Percentiles rank a stretch among this genome's conserved stretches.
Conservation (phyloP, 371 early-diverging fungal genomes). For the Rhizopus arrhizus region DNA sequence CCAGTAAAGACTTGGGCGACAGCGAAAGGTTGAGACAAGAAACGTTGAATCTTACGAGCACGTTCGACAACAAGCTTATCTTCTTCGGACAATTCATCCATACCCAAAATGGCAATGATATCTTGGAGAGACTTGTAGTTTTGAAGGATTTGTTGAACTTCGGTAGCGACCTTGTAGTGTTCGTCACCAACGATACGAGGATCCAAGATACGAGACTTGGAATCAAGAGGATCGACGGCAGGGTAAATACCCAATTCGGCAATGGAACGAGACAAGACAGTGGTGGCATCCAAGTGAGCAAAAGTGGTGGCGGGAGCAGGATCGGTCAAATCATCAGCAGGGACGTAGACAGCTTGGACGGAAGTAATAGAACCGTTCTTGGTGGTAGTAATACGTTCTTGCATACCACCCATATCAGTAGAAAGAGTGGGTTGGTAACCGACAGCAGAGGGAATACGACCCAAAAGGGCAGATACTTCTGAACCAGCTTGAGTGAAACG, state of each 20-base stretch:
- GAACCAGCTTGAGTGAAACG: constrained; percentile 95
- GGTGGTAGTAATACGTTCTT: constrained; percentile 99
- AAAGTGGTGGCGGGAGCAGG: constrained; percentile 99
- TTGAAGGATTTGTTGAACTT: constrained; percentile 94
- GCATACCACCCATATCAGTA: constrained; percentile 97
- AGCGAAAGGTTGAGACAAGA: constrained; percentile 98
- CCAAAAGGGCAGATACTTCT: constrained; percentile 95
- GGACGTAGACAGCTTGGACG: constrained; percentile 97
- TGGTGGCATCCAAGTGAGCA: constrained; percentile 98
- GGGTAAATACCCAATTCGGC: constrained; percentile 99
- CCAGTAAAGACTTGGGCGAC: constrained; percentile 98
- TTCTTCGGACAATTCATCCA: constrained; percentile 97
- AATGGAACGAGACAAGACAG: constrained; percentile 97
- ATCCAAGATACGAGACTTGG: constrained; percentile 97
- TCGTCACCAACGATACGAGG: constrained; percentile 95
- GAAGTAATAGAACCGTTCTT: constrained; percentile 99
- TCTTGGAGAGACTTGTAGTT: constrained; percentile 98
- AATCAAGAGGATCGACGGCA: constrained; percentile 98
- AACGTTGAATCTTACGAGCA: constrained; percentile 93
- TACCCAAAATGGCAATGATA: constrained; percentile 97
- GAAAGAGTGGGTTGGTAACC: constrained; percentile 98
- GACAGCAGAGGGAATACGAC: constrained; percentile 99
- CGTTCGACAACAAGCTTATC: constrained; percentile 98
- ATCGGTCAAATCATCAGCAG: constrained; percentile 99
- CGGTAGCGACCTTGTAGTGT: constrained; percentile 95